Evolutionary conservation across 179 eudicot species (phyloP), one percentile per base, ranked within the genome.

Genomic region (Silene coronaria): DNA sequence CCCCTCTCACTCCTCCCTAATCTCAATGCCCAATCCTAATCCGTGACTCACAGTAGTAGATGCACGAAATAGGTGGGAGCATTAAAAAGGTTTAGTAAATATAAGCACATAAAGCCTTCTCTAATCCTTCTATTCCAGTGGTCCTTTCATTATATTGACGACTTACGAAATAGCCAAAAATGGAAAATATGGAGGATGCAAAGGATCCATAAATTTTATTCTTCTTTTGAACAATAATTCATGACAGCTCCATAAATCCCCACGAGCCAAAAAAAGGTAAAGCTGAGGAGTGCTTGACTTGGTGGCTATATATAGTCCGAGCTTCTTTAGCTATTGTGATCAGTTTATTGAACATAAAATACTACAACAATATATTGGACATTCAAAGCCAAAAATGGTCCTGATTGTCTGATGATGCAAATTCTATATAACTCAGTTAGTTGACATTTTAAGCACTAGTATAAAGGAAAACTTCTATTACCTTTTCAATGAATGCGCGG

Each of bases 401-500:
- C 32, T 30, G 16, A 36, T 26, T 55, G 19, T 62, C 36, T 45
- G 77, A 48, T 36, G n/a, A 55, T 23, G n/a, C 26, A 58, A 67
- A 38, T 65, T 24, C 32, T 9, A 46, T 36, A 45, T 22, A 12
- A 46, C 8, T 66, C 5, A 30, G 28, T 38, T 70, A 12, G 60
- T 38, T 14, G 26, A 26, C 7, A 30, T 70, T 77, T 16, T 48
- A 14, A 70, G 32, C 32, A 62, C 58, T 51, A 48, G 46, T 24
- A 19, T 71, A 30, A 21, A 21, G 13, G 11, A 5, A 11, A 12
- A 10, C 51, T 55, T 24, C n/a, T 38, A 19, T 62, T 81, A 93
- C 98, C 98, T 93, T 93, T 85, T 94, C 98, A 83, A 92, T 92
- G 81, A 73, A 94, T 51, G 98, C 78, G 63, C 97, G 93, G 73